These are phyloP conservation scores for Boletus tylopilopsis DNA, from an alignment of 768 basidiomycete genomes.

Conservation along the genomic window DNA sequence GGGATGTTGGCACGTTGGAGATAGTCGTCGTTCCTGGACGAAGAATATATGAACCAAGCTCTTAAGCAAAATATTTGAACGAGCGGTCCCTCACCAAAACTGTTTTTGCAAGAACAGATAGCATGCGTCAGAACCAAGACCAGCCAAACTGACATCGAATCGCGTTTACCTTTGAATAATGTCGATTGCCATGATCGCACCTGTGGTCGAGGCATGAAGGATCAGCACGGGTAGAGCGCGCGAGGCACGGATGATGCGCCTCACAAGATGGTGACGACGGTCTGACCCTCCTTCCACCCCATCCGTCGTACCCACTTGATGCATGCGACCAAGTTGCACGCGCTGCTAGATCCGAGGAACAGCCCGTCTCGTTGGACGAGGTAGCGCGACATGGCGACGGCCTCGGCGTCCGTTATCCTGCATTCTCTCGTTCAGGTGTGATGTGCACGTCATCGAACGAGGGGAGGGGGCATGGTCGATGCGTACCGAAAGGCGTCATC, in stretches of 20 bases:
- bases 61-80: too few species aligned
- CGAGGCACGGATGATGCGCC: slow-evolving; percentile 22
- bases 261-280: slow-evolving; percentile 86
- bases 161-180: slow-evolving; percentile 93
- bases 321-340: slow-evolving; percentile 93
- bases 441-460: too few species aligned
- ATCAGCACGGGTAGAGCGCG: neutral
- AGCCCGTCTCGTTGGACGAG: slow-evolving; percentile 88
- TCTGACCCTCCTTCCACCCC: slow-evolving; percentile 65
- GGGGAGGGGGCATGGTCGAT: too few species aligned
- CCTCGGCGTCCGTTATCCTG: slow-evolving; percentile 90
- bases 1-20: slow-evolving; percentile 40
- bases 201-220: slow-evolving; percentile 31
- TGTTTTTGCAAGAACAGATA: slow-evolving; percentile 14
- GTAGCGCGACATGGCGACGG: slow-evolving; percentile 93
- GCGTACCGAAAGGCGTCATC: slow-evolving; percentile 83
- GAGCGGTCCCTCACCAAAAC: slow-evolving; percentile 61
- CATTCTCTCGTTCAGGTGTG: too few species aligned
- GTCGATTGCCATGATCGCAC: slow-evolving; percentile 87
- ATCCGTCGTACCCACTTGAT: slow-evolving; percentile 71
- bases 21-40: slow-evolving; percentile 50
- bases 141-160: too few species aligned
- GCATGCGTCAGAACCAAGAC: neutral
- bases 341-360: slow-evolving; percentile 94
- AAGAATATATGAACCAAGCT: neutral